These are phyloP conservation scores for Ciborinia camelliae DNA, from an alignment of 2,329 filamentous ascomycete genomes.

Conservation along the genomic window DNA sequence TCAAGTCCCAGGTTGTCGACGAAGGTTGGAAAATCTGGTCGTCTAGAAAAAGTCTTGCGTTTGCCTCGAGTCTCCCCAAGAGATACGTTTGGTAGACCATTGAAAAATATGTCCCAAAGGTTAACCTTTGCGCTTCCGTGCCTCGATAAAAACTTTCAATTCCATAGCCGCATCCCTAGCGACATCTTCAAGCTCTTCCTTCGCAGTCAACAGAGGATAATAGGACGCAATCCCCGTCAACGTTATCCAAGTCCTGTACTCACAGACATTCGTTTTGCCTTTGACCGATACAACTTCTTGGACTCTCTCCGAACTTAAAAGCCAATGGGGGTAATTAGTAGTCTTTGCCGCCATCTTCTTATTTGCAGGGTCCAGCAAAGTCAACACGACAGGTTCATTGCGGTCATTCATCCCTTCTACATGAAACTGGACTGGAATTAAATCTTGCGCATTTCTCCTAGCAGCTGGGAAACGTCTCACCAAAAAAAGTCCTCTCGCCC, in stretches of 20 bases:
- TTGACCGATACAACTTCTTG: constrained; percentile 28
- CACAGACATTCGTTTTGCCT: constrained; percentile 23
- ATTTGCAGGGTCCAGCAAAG: constrained; percentile 24
- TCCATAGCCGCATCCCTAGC: constrained; percentile 15
- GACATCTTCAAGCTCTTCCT: constrained; percentile 22
- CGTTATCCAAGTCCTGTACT: constrained; percentile 29
- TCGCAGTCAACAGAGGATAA: constrained; percentile 25
- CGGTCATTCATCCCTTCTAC: constrained; percentile 11
- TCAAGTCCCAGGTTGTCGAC: background rate
- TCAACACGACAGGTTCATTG: constrained; percentile 18
- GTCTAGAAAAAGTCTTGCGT: background rate
- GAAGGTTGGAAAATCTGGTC: background rate
- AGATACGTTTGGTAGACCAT: background rate
- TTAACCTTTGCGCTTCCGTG: background rate
- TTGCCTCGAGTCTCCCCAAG: background rate
- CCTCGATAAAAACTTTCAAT: constrained; percentile 14
- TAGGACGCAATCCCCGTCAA: constrained; percentile 27
- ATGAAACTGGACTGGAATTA: background rate
- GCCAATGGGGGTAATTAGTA: constrained; percentile 24
- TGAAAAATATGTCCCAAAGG: background rate
- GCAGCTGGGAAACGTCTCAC: constrained; percentile 12
- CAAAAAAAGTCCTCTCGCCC: constrained; percentile 24
- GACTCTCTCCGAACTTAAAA: constrained; percentile 26
- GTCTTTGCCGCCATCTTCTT: constrained; percentile 23
- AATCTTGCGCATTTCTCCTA: background rate